Conservation (phyloP, 306 rosid genomes). For the Rosa chinensis region DNA sequence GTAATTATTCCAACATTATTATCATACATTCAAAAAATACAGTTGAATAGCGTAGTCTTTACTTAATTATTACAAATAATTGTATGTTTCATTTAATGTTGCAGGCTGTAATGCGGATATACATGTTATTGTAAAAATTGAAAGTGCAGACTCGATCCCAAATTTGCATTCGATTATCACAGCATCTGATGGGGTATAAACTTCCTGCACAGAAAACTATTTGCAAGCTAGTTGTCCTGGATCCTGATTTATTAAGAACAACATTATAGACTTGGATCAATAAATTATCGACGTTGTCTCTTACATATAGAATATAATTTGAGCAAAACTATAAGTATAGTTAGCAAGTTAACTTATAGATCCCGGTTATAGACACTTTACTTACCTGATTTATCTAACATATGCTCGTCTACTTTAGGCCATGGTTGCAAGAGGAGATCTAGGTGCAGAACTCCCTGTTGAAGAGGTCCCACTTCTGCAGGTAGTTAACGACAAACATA, state of each 20-base stretch:
- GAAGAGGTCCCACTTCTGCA: constrained; percentile 70
- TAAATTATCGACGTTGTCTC: not conserved
- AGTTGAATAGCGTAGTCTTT: not conserved
- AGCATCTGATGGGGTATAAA: constrained; percentile 62
- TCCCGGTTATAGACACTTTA: not conserved
- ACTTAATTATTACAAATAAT: constrained; percentile 12
- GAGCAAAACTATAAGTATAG: too few relatives aligned
- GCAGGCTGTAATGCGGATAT: constrained; percentile 85
- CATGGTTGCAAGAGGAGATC: constrained; percentile 76
- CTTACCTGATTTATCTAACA: constrained; percentile 2
- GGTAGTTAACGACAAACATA: constrained; percentile 32
- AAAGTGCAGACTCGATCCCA: constrained; percentile 94
- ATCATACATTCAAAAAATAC: not conserved
- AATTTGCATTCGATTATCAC: constrained; percentile 92
- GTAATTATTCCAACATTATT: constrained; percentile 36
- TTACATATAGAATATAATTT: not conserved
- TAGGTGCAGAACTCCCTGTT: constrained; percentile 70
- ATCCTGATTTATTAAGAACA: not conserved
- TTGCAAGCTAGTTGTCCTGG: not conserved
- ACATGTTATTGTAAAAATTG: constrained; percentile 91
- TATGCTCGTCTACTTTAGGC: constrained; percentile 35
- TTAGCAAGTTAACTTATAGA: not conserved
- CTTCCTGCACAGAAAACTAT: constrained; percentile 11
- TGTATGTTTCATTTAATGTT: constrained; percentile 25
- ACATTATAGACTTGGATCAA: not conserved